These are phyloP conservation scores for Mucor irregularis DNA, from an alignment of 371 early-diverging fungal genomes.

Conservation along the genomic window DNA sequence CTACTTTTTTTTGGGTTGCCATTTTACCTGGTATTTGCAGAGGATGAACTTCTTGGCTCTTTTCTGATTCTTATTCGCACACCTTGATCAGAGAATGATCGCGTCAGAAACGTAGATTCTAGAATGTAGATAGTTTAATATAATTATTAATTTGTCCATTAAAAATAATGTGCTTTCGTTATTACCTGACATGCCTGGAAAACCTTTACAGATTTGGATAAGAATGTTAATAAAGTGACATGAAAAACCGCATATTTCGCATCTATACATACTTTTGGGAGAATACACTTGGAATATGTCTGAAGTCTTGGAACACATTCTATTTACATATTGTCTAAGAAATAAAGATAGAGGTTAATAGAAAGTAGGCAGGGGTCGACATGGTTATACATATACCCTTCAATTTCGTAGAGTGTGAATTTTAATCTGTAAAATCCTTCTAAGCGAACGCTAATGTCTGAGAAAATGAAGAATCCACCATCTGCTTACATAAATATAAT, in stretches of 20 bases:
- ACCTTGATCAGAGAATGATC: conserved; percentile 34
- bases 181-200: conserved; percentile 85
- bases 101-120: conserved; percentile 30
- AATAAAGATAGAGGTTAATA: too few species aligned
- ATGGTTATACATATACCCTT: conserved; percentile 44
- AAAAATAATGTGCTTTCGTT: not conserved
- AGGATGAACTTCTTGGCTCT: conserved; percentile 27
- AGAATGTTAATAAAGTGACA: too few species aligned
- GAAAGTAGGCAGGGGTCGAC: not conserved
- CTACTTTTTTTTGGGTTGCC: not conserved
- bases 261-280: conserved; percentile 16
- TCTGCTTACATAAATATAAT: conserved; percentile 42
- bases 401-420: conserved; percentile 87
- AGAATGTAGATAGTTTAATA: too few species aligned
- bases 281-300: conserved; percentile 34
- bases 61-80: conserved; percentile 31
- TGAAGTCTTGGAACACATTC: conserved; percentile 43
- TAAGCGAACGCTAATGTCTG: conserved; percentile 88
- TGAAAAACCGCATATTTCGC: too few species aligned
- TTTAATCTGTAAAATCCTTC: conserved; percentile 89
- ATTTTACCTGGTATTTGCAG: conserved; percentile 20
- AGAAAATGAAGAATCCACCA: conserved; percentile 92
- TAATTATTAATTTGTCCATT: too few species aligned
- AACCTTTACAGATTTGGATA: conserved; percentile 37
- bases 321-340: conserved; percentile 23